Evolutionary conservation across 179 eudicot species (phyloP).

Genomic region (Dionaea muscipula): DNA sequence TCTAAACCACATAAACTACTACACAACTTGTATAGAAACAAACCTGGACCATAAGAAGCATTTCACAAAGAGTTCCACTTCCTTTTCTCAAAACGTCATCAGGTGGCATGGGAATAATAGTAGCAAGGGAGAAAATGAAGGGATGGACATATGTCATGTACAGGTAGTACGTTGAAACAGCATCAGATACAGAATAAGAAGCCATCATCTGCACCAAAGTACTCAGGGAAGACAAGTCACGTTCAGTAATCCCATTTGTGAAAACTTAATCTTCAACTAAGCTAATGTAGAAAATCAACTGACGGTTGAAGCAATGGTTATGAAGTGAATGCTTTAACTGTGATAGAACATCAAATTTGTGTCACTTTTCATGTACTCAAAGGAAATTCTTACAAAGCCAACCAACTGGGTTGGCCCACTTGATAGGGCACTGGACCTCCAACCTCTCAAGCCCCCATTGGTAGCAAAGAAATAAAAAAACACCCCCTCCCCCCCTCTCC

Average conservation of each 20-base stretch:
- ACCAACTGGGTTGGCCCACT: too few species aligned
- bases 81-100: slow-evolving; percentile 98
- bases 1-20: not conserved
- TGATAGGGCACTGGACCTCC: too few species aligned
- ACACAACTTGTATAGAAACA: slow-evolving; percentile 12
- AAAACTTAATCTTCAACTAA: not conserved
- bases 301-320: too few species aligned
- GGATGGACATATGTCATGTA: slow-evolving; percentile 99
- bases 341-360: too few species aligned
- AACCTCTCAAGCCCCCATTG: too few species aligned
- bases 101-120: slow-evolving; percentile 97
- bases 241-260: slow-evolving; percentile 23
- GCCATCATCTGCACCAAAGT: slow-evolving; percentile 85
- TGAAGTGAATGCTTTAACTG: too few species aligned
- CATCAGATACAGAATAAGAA: slow-evolving; percentile 98
- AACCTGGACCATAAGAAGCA: slow-evolving; percentile 99
- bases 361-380: too few species aligned
- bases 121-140: slow-evolving; percentile 92
- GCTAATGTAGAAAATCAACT: not conserved
- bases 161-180: slow-evolving; percentile 92
- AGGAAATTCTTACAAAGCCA: too few species aligned
- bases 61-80: slow-evolving; percentile 98
- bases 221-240: slow-evolving; percentile 11
- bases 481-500: too few species aligned
- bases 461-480: too few species aligned